Evolutionary conservation across 2,329 filamentous ascomycete species (phyloP).

Genomic region (Madurella mycetomatis): DNA sequence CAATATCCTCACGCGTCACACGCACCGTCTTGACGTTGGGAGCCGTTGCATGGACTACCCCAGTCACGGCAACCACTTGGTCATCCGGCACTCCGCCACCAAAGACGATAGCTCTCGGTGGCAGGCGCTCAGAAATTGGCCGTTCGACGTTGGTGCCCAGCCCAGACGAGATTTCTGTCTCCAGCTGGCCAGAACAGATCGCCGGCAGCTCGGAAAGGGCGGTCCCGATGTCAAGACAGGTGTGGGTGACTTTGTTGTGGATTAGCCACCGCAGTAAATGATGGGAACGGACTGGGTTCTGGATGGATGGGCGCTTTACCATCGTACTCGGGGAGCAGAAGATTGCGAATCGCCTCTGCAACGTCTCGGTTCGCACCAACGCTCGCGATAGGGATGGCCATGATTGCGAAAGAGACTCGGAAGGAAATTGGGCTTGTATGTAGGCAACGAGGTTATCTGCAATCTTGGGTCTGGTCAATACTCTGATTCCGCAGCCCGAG

Average conservation of each 20-base stretch:
- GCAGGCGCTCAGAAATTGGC: constrained; percentile 12
- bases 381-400: constrained; percentile 9
- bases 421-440: background rate
- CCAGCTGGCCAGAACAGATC: constrained; percentile 91
- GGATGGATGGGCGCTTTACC: background rate
- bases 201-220: constrained; percentile 82
- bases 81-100: constrained; percentile 24
- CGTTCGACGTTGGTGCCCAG: constrained; percentile 24
- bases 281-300: background rate
- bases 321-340: constrained; percentile 13
- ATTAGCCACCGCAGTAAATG: background rate
- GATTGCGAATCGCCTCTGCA: background rate
- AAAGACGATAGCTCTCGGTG: constrained; percentile 24
- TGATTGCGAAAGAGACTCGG: background rate
- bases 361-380: constrained; percentile 5
- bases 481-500: background rate
- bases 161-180: constrained; percentile 44
- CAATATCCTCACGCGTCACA: constrained; percentile 15
- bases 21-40: constrained; percentile 12
- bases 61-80: constrained; percentile 16
- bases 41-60: constrained; percentile 12
- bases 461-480: background rate
- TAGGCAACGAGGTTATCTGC: background rate
- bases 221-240: constrained; percentile 52
- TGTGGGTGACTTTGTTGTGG: constrained; percentile 14